phyloP scores from a whole-genome alignment of 2,329 filamentous ascomycete genomes.

The Fusarium sp. region DNA sequence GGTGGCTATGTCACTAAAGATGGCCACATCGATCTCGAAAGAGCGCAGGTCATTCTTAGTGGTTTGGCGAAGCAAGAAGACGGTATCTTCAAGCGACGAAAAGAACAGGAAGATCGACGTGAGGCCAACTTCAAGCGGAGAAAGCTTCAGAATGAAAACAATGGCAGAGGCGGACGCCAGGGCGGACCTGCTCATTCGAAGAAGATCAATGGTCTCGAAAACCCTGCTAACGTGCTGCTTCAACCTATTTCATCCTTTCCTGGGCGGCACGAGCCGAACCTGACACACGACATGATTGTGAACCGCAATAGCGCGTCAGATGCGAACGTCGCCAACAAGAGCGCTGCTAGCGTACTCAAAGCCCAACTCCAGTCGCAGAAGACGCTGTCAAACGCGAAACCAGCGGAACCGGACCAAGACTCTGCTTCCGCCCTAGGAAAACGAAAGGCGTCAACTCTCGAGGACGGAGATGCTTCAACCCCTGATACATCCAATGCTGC shows the following conservation, averaged over 20 bases:
- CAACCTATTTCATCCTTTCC: slow-evolving; percentile 63
- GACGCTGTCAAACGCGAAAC: slow-evolving; percentile 30
- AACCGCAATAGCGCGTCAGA: slow-evolving; percentile 76
- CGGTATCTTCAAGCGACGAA: slow-evolving; percentile 88
- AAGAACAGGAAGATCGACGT: slow-evolving; percentile 85
- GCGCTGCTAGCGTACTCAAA: slow-evolving; percentile 89
- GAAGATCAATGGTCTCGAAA: slow-evolving; percentile 51
- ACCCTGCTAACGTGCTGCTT: slow-evolving; percentile 51
- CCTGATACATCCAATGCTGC: slow-evolving; percentile 66
- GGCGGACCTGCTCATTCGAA: slow-evolving; percentile 28
- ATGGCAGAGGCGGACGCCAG: slow-evolving; percentile 46
- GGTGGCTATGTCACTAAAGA: slow-evolving; percentile 97
- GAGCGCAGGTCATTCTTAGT: slow-evolving; percentile 87
- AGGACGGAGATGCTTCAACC: slow-evolving; percentile 71
- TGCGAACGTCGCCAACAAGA: slow-evolving; percentile 89
- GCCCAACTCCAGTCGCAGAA: slow-evolving; percentile 73
- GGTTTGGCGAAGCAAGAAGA: slow-evolving; percentile 94
- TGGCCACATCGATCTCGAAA: slow-evolving; percentile 86
- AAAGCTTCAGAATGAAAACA: slow-evolving; percentile 74
- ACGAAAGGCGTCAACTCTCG: slow-evolving; percentile 79
- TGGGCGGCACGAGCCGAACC: slow-evolving; percentile 60
- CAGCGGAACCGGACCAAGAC: slow-evolving; percentile 49
- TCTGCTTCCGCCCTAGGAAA: slow-evolving; percentile 72
- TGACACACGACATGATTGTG: slow-evolving; percentile 91
- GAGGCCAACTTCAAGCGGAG: slow-evolving; percentile 84